These are phyloP conservation scores for Gentiana macrophylla DNA, from an alignment of 257 asterid genomes.

Conservation along the genomic window DNA sequence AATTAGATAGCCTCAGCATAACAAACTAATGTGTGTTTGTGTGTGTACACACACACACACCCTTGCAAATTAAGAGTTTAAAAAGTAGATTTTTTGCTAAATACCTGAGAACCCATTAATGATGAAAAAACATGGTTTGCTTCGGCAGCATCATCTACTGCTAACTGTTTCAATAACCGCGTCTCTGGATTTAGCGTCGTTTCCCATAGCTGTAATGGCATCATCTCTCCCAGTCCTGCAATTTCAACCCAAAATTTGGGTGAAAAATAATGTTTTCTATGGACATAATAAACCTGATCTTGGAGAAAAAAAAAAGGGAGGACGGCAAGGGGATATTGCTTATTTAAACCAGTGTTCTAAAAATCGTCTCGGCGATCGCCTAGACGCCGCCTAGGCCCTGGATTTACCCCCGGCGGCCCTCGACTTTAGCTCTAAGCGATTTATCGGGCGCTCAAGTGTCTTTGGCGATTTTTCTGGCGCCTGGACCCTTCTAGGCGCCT, in stretches of 20 bases:
- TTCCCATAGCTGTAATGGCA: slow-evolving; percentile 99
- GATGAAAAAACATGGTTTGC: slow-evolving; percentile 83
- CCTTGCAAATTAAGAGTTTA: neutral
- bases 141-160: slow-evolving; percentile 80
- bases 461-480: no score
- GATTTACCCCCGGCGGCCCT: no score
- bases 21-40: neutral
- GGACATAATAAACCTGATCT: no score
- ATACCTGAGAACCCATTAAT: slow-evolving; percentile 89
- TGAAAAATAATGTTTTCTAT: no score
- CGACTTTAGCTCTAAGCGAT: no score
- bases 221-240: slow-evolving; percentile 98
- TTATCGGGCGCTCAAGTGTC: no score
- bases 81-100: slow-evolving; percentile 11
- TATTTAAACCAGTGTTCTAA: no score
- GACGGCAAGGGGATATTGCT: no score
- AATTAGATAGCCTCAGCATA: neutral
- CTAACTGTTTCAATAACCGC: slow-evolving; percentile 70
- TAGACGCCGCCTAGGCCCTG: no score
- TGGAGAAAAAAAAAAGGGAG: no score
- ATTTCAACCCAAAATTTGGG: neutral
- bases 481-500: no score
- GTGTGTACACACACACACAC: neutral
- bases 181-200: slow-evolving; percentile 84
- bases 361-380: no score